These are phyloP conservation scores for Mallotus repandus DNA, from an alignment of 441 rosid species.

Conservation along the genomic window DNA sequence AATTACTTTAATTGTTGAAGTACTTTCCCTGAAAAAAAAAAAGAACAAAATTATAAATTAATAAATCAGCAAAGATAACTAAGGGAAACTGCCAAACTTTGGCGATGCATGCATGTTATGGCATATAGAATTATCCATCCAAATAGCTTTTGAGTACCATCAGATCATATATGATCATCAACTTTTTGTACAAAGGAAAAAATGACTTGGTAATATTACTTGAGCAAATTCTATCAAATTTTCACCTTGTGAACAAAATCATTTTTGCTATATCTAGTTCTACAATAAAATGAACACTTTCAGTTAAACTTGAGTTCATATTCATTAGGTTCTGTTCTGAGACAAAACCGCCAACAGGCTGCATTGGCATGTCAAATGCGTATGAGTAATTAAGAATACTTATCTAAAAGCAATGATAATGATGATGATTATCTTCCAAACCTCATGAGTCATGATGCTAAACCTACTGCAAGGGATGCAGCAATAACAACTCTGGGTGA, in stretches of 20 bases:
- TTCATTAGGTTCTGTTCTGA: background rate
- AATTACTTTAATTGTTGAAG: slow-evolving; percentile 8
- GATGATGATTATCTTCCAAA: background rate
- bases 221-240: background rate
- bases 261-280: too few relatives aligned
- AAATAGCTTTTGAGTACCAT: background rate
- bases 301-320: background rate
- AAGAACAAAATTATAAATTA: background rate
- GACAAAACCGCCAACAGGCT: background rate
- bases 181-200: background rate
- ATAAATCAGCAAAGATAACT: background rate
- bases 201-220: background rate
- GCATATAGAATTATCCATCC: background rate
- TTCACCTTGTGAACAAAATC: background rate
- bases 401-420: background rate
- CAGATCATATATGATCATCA: background rate
- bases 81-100: background rate
- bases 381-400: background rate
- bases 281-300: background rate
- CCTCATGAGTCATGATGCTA: background rate
- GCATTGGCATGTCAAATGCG: background rate
- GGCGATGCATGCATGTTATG: background rate
- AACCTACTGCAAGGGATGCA: too few relatives aligned
- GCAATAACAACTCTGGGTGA: background rate
- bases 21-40: slow-evolving; percentile 15